Base-by-base conservation (phyloP, 2,329 filamentous ascomycete species). In the Botrytis porri region DNA sequence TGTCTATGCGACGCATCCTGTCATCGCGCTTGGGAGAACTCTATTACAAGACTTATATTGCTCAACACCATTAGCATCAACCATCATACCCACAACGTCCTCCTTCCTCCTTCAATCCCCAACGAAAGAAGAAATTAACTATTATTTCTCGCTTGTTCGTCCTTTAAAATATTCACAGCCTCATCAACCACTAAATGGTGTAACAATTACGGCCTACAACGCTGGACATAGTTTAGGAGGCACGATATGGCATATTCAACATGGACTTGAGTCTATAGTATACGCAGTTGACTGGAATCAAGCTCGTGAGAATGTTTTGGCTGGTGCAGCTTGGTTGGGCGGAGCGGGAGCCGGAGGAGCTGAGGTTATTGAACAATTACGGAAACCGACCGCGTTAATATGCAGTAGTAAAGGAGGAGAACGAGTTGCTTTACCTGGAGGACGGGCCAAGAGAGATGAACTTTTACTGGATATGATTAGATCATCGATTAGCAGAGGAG, bases 221-320 rank as follows among this genome's bases (percentile, higher is more conserved):
- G 94, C 96, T 12, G 96, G 96, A 76, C 95, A 98, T 81, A 98
- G 95, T 0, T 88, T 98, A 0, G 96, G 96, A 81, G 96, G 96
- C 72, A 98, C 96, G 37, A 97, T 99, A 84, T 99, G 96, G 96
- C 95, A 98, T 80, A 95, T 99, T 76, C 95, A 98, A 79, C 94
- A 98, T 84, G 94, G 95, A 0, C 88, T 98, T 80, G 96, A 99
- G 82, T 98, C 95, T 0, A 95, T 99, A 60, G 95, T 99, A 1
- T 98, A 99, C 79, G 95, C 96, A 0, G 93, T 98, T 29, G 95
- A 98, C 80, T 99, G 96, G 96, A 98, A 98, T 78, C 95, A 98
- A 83, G 94, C 93, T n/a, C 90, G 94, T 77, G 96, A 99, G 81
- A 97, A 97, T 83, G 94, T 98, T 25, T 90, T 97, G 74, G 91